Evolutionary conservation across 2,329 filamentous ascomycete genomes (phyloP).

Genomic region (Corynespora cassiicola): DNA sequence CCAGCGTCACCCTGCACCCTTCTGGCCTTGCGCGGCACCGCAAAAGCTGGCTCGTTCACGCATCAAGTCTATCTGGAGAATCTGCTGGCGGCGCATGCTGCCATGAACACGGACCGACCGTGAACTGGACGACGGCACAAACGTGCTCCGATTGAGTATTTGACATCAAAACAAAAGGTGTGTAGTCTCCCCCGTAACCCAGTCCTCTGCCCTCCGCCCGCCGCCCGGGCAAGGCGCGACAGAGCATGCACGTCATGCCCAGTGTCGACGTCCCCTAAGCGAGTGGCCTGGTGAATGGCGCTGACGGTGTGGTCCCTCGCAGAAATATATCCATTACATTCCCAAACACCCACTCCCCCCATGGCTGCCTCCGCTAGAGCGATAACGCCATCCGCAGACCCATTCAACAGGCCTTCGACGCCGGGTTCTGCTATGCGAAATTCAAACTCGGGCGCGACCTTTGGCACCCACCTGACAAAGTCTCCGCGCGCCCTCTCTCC

Average conservation of each 20-base stretch:
- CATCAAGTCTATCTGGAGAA: conserved; percentile 12
- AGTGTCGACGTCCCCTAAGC: conserved; percentile 1
- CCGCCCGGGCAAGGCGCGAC: no score
- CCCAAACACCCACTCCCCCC: conserved; percentile 15
- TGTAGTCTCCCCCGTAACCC: conserved; percentile 12
- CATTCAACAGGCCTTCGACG: conserved; percentile 50
- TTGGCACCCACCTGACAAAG: conserved; percentile 49
- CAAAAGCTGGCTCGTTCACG: conserved; percentile 22
- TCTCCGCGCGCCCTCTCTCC: conserved; percentile 51
- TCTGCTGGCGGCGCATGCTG: conserved; percentile 16
- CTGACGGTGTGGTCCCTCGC: no score
- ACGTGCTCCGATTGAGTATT: conserved; percentile 17
- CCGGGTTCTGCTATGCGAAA: conserved; percentile 41
- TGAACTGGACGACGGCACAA: conserved; percentile 5
- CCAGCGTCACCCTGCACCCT: conserved; percentile 6
- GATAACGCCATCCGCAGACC: conserved; percentile 50
- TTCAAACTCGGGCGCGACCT: conserved; percentile 34
- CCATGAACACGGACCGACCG: conserved; percentile 17
- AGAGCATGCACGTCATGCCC: neutral
- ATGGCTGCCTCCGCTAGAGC: conserved; percentile 55
- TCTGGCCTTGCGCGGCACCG: conserved; percentile 13
- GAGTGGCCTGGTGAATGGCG: conserved; percentile 4
- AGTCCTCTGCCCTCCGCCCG: conserved; percentile 4
- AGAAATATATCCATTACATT: no score
- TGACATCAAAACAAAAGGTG: conserved; percentile 27